These are phyloP conservation scores for Stachybotrys chlorohalonatus DNA, from an alignment of 2,329 filamentous ascomycete species.

Conservation along the genomic window DNA sequence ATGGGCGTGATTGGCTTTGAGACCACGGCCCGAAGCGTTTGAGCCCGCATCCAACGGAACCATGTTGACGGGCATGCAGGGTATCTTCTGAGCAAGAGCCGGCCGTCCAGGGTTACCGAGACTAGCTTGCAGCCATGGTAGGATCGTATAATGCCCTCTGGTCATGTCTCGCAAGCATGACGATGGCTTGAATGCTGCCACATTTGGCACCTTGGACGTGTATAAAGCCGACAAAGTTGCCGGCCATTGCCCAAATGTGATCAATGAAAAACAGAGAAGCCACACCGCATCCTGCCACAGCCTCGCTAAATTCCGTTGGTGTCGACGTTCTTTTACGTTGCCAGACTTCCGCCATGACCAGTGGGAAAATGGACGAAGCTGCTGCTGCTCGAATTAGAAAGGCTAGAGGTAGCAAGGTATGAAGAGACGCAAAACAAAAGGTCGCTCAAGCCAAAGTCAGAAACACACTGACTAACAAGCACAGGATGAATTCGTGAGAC, in stretches of 20 bases:
- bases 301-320: neutral
- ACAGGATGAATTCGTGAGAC: constrained; percentile 25
- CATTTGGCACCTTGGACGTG: neutral
- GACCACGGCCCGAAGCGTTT: neutral
- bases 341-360: constrained; percentile 4
- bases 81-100: neutral
- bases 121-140: neutral
- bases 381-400: constrained; percentile 31
- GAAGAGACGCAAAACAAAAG: neutral
- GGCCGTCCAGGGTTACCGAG: too few relatives aligned
- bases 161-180: neutral
- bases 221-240: neutral
- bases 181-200: neutral
- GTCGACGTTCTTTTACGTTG: neutral
- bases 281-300: neutral
- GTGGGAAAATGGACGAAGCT: constrained; percentile 31
- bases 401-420: constrained; percentile 29
- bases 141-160: neutral
- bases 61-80: neutral
- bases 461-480: neutral
- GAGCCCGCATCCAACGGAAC: neutral
- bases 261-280: neutral
- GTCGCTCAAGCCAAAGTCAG: neutral
- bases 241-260: too few relatives aligned
- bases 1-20: neutral